Evolutionary conservation across 352 stramenopile species (phyloP), one percentile per base, ranked within the genome.

Genomic region (Pythium sukuiense): DNA sequence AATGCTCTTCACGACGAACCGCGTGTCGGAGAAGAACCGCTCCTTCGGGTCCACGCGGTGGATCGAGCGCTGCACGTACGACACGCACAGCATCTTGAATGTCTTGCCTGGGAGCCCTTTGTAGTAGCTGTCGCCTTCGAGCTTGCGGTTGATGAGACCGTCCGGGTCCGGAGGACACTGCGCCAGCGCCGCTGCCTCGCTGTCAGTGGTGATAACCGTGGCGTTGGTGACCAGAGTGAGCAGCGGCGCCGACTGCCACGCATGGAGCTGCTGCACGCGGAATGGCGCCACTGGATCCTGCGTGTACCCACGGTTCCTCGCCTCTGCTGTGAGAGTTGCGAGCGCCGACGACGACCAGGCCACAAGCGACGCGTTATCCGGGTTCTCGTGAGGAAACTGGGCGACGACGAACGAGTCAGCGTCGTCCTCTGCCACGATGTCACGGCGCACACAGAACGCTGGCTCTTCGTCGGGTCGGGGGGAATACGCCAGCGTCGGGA

Each of bases 1-100:
- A 20, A 50, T 50, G 43, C 43, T 50, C 43, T 50, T 50, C 14
- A 50, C 43, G 43, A 50, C 43, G 5, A 50, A n/a, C 18, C 43
- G 18, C 16, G 43, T 50, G 43, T 50, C 43, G 18, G 43, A 50
- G 2, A 14, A 50, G 43, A 50, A 50, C n/a, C 16, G 43, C 43
- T 50, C 43, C 12, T 29, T 50, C 43, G 27, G 18, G n/a, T 50
- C 43, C 4, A 50, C 27, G 43, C 16, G 43, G 43, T 50, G 43
- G 6, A 26, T 50, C 43, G 43, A 50, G 8, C 43, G 43, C 43
- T 50, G 43, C 14, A 50, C 43, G 43, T 50, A 50, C 1, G 43
- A 27, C 18, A 50, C 43, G n/a, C 43, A 50, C 43, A 50, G 43
- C 43, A 27, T 50, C 43, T 27, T 27, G 6, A 50, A 16, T 24